Evolutionary conservation across 306 rosid genomes (phyloP).

Genomic region (Rubus idaeus): DNA sequence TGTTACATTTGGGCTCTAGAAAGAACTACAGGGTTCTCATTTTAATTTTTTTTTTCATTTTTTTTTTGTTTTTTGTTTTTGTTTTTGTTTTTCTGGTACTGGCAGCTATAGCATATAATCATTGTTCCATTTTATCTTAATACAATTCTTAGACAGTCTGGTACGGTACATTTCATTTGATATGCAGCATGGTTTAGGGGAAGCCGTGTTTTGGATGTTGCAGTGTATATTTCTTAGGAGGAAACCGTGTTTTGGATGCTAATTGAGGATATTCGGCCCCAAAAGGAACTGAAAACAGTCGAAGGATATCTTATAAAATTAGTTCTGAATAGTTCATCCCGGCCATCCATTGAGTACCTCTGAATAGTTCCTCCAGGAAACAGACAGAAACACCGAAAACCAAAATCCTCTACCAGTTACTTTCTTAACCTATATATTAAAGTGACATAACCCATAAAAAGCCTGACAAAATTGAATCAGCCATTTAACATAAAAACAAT

Average conservation of each 20-base stretch:
- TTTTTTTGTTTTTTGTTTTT: neutral
- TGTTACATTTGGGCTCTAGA: neutral
- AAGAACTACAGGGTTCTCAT: neutral
- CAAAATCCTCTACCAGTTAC: neutral
- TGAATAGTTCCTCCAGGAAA: too few species aligned
- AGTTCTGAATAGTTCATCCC: too few species aligned
- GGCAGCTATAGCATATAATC: neutral
- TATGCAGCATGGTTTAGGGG: neutral
- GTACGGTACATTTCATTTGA: neutral
- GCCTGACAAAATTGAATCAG: neutral
- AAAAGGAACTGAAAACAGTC: neutral
- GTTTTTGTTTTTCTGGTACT: neutral
- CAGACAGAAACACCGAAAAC: too few species aligned
- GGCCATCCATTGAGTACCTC: neutral
- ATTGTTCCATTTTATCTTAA: neutral
- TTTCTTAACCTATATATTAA: neutral
- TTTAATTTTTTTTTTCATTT: neutral
- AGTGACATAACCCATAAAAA: neutral
- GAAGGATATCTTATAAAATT: neutral
- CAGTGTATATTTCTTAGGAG: neutral
- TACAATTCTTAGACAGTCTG: neutral
- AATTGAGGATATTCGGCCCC: neutral
- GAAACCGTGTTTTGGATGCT: neutral
- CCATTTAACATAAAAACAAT: neutral
- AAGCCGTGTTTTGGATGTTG: neutral